Conservation (phyloP, 2,329 filamentous ascomycete species). For the Penicillium janthinellum region DNA sequence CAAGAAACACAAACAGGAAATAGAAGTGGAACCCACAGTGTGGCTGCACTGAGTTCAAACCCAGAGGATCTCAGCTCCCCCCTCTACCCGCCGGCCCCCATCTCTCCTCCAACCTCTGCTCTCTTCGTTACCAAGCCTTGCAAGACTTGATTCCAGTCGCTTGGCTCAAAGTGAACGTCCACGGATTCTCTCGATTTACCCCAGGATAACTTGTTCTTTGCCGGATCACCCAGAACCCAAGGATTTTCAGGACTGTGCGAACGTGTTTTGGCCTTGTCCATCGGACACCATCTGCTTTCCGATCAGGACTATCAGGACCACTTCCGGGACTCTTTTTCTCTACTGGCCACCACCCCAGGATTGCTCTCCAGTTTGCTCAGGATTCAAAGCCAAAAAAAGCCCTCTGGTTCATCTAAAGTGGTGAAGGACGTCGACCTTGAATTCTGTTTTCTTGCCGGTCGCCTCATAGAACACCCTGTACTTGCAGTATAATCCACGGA, state of each 20-base stretch:
- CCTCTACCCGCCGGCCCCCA: constrained; percentile 4
- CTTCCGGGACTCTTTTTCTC: constrained; percentile 10
- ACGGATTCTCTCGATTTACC: constrained; percentile 7
- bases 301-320: constrained; percentile 11
- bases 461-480: constrained; percentile 25
- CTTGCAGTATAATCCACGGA: constrained; percentile 24
- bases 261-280: constrained; percentile 6
- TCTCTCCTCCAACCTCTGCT: constrained; percentile 8
- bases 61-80: constrained; percentile 10
- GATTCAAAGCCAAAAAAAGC: constrained; percentile 3
- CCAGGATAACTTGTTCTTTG: constrained; percentile 21
- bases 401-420: constrained; percentile 16
- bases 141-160: constrained; percentile 21
- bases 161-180: constrained; percentile 4
- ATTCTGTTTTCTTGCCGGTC: constrained; percentile 11
- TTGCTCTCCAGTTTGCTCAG: constrained; percentile 1
- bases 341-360: constrained; percentile 18
- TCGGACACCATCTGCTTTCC: constrained; percentile 16
- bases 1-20: background rate
- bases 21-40: constrained; percentile 2
- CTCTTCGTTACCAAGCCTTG: constrained; percentile 8
- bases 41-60: background rate
- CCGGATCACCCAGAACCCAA: constrained; percentile 12
- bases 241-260: constrained; percentile 17
- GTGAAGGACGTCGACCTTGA: constrained; percentile 17